Conservation (phyloP, 441 rosid genomes). For the Populus hybrid region DNA sequence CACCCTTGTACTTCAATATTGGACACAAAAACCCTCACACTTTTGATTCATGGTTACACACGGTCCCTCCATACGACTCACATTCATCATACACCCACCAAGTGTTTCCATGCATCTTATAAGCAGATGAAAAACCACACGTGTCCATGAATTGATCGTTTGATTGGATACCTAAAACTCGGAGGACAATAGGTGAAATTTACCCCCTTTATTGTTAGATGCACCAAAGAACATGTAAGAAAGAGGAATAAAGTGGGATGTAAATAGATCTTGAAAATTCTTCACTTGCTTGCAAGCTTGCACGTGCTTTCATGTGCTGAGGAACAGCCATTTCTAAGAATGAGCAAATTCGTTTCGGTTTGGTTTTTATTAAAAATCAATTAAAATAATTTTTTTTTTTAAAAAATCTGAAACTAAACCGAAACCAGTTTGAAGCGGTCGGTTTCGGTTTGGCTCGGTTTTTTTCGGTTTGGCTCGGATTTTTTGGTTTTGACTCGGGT, state of each 20-base stretch:
- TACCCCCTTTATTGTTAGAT: not conserved
- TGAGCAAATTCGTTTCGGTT: too few species aligned
- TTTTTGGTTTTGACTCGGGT: too few species aligned
- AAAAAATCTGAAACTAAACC: too few species aligned
- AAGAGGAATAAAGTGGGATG: not conserved
- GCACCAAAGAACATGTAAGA: not conserved
- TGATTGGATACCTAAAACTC: not conserved
- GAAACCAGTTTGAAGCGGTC: too few species aligned
- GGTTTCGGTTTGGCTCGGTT: too few species aligned
- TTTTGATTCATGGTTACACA: not conserved
- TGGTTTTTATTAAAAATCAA: too few species aligned
- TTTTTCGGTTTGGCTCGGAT: too few species aligned
- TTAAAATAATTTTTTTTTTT: too few species aligned
- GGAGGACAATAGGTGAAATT: not conserved
- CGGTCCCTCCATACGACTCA: not conserved
- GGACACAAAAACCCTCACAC: too few species aligned
- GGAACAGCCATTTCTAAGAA: not conserved
- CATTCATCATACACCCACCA: not conserved
- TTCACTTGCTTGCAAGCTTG: not conserved
- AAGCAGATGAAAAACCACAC: too few species aligned
- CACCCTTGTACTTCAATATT: not conserved
- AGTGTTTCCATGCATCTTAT: too few species aligned
- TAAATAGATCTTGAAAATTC: not conserved
- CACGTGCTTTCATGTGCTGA: constrained; percentile 7
- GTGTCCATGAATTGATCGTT: too few species aligned